phyloP scores from a whole-genome alignment of 495 filamentous ascomycete species.

The Aspergillus hancockii region DNA sequence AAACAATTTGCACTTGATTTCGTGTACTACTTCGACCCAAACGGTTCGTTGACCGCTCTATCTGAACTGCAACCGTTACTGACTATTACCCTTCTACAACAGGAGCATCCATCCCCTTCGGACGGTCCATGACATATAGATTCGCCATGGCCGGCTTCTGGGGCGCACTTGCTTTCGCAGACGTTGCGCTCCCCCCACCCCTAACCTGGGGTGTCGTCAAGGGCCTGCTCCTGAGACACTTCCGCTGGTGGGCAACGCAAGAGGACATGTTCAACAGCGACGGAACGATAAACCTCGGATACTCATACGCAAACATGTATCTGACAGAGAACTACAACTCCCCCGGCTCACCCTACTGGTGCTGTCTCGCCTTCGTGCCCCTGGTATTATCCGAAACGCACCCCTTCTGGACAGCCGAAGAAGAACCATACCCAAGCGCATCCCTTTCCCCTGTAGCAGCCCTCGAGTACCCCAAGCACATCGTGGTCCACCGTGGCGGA shows the following conservation, averaged over 20 bases:
- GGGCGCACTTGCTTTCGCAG: slow-evolving; percentile 74
- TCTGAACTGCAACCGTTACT: background rate
- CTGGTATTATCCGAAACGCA: slow-evolving; percentile 66
- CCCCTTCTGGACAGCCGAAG: slow-evolving; percentile 71
- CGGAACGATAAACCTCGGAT: slow-evolving; percentile 75
- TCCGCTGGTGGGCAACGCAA: slow-evolving; percentile 78
- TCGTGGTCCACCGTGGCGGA: slow-evolving; percentile 57
- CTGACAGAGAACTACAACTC: slow-evolving; percentile 82
- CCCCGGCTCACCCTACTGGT: slow-evolving; percentile 73
- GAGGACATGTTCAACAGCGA: slow-evolving; percentile 70
- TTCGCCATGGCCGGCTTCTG: slow-evolving; percentile 84
- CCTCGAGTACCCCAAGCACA: slow-evolving; percentile 69
- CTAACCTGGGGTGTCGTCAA: slow-evolving; percentile 77
- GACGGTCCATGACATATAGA: slow-evolving; percentile 73
- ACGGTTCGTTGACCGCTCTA: slow-evolving; percentile 39
- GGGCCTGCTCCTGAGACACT: slow-evolving; percentile 69
- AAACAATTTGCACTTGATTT: slow-evolving; percentile 66
- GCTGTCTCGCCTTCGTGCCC: slow-evolving; percentile 73
- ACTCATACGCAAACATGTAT: slow-evolving; percentile 78
- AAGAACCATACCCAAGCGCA: slow-evolving; percentile 58
- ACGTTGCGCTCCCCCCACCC: slow-evolving; percentile 67
- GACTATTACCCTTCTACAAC: background rate
- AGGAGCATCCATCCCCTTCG: slow-evolving; percentile 67
- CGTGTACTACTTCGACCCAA: slow-evolving; percentile 70
- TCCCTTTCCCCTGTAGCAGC: slow-evolving; percentile 54